phyloP scores from a whole-genome alignment of 1,139 yeast species.

The Suhomyces coccinellae region DNA sequence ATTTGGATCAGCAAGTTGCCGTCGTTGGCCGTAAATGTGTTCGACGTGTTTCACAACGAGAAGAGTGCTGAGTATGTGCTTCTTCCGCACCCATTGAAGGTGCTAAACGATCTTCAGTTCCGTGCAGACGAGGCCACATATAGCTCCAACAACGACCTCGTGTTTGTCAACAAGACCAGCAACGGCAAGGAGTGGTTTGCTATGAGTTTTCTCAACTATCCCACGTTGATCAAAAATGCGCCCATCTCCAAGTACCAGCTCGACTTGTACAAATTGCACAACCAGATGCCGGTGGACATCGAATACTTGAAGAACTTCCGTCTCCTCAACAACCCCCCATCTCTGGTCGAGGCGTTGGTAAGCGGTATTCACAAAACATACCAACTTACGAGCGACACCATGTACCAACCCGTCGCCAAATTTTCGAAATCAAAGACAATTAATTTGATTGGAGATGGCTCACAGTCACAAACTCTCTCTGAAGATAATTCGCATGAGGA shows the following conservation, averaged over 20 bases:
- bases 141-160: conserved; percentile 35
- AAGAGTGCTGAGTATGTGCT: conserved; percentile 40
- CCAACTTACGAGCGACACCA: conserved; percentile 31
- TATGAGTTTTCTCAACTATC: conserved; percentile 72
- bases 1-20: conserved; percentile 77
- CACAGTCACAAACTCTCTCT: conserved; percentile 16
- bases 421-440: conserved; percentile 20
- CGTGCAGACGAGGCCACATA: conserved; percentile 21
- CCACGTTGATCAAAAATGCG: conserved; percentile 78
- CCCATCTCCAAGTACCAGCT: conserved; percentile 63
- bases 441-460: conserved; percentile 11
- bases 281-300: conserved; percentile 15
- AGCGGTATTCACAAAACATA: conserved; percentile 54
- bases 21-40: conserved; percentile 66
- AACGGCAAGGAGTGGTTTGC: conserved; percentile 80
- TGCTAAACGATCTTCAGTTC: conserved; percentile 36
- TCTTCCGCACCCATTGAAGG: conserved; percentile 66
- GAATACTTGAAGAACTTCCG: conserved; percentile 22
- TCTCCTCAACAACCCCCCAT: conserved; percentile 14
- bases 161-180: conserved; percentile 66
- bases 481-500: conserved; percentile 9
- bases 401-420: conserved; percentile 41
- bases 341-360: conserved; percentile 35
- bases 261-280: conserved; percentile 27
- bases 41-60: conserved; percentile 58